Evolutionary conservation across 2,329 filamentous ascomycete genomes (phyloP), one percentile per base, ranked within the genome.

Genomic region (Aureobasidium melanogenum): DNA sequence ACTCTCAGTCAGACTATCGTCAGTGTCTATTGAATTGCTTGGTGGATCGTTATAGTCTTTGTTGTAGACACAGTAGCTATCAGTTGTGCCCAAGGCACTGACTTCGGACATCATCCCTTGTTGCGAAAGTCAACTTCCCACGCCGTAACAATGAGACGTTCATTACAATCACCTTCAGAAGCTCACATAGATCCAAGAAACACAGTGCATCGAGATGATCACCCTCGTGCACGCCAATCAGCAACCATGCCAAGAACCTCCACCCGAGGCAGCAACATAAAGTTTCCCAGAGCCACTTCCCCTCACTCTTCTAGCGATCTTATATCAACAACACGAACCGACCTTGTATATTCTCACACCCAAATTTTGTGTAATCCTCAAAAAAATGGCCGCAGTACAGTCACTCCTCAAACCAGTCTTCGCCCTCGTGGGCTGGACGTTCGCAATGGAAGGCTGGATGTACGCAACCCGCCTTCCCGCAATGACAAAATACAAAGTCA

Each of bases 371-470:
- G 5, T 30, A 5, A 30, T 30, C 28, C 28, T 30, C 8, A 8
- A 30, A 30, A 9, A 3, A 26, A 60, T 60, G 58, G 50, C 58
- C 14, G 38, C 58, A 43, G 47, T 44, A 17, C 58, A 52, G 22
- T 28, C 30, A 28, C 51, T 51, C 17, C 61, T 52, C 24, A 46
- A 39, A 34, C 64, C 74, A 44, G 71, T 68, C 63, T 71, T 76
- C 43, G 71, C 69, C 52, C 66, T 66, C n/a, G 57, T 60, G 0
- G 47, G 46, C 60, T 78, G 75, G 75, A 75, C 74, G 38, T 71
- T 78, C 66, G 65, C 70, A 8, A 73, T 76, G 67, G 74, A 77
- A 66, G 66, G 62, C 50, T 76, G 73, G 74, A 73, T 78, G 72
- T 77, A 76, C 66, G 66, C 70, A 2, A 69, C 64, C 1, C 71